Evolutionary conservation across 2,329 filamentous ascomycete species (phyloP).

Genomic region (Samsoniella hepiali): DNA sequence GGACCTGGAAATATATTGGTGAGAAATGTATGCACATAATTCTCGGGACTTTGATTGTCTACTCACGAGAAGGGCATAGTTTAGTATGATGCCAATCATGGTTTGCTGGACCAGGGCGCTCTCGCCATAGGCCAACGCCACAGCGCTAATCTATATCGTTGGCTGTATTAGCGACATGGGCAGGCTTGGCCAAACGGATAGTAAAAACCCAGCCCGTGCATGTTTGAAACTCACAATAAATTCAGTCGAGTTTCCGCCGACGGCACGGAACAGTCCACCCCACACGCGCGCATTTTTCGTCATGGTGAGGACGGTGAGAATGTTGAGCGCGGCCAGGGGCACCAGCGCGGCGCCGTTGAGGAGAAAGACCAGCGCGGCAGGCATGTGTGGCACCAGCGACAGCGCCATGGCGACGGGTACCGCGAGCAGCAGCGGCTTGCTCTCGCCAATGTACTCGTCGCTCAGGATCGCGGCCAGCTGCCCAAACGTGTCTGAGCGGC

Average conservation of each 20-base stretch:
- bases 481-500: slow-evolving; percentile 17
- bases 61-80: slow-evolving; percentile 18
- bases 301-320: slow-evolving; percentile 18
- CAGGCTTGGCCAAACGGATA: too few species aligned
- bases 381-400: slow-evolving; percentile 2
- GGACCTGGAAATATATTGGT: slow-evolving; percentile 14
- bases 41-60: too few species aligned
- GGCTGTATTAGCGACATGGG: neutral
- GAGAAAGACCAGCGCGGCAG: slow-evolving; percentile 13
- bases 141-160: slow-evolving; percentile 6
- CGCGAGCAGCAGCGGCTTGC: slow-evolving; percentile 19
- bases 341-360: slow-evolving; percentile 20
- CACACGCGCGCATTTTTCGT: slow-evolving; percentile 14
- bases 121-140: slow-evolving; percentile 7
- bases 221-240: slow-evolving; percentile 15
- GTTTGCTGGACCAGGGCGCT: slow-evolving; percentile 18
- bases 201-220: too few species aligned
- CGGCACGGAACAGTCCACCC: slow-evolving; percentile 19
- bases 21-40: neutral
- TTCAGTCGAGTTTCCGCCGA: slow-evolving; percentile 20
- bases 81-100: slow-evolving; percentile 22
- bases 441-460: slow-evolving; percentile 20
- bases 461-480: slow-evolving; percentile 18
- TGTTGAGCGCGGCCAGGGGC: slow-evolving; percentile 20
- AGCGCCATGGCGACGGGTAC: slow-evolving; percentile 14